phyloP scores from a whole-genome alignment of 495 filamentous ascomycete genomes.

The Neurospora intermedia region DNA sequence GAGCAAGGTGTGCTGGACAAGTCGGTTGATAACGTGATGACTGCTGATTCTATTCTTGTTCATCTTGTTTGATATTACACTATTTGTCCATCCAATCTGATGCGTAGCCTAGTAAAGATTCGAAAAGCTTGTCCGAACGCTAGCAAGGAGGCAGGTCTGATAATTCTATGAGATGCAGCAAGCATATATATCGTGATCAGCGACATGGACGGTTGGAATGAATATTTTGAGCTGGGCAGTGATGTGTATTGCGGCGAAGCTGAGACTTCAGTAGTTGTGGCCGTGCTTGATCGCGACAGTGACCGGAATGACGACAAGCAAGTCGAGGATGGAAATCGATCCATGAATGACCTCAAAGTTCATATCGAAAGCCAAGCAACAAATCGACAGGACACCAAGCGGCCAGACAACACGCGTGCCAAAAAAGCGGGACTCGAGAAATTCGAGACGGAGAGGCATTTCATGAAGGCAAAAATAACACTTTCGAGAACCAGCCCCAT shows the following conservation, averaged over 20 bases:
- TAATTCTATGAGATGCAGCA: neutral
- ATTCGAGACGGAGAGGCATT: too few relatives aligned
- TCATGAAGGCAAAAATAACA: too few relatives aligned
- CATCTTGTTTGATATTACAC: neutral
- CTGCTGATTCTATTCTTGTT: neutral
- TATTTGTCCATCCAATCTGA: neutral
- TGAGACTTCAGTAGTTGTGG: neutral
- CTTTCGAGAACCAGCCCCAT: too few relatives aligned
- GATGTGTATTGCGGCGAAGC: neutral
- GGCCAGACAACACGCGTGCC: too few relatives aligned
- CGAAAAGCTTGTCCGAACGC: neutral
- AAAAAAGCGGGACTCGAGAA: too few relatives aligned
- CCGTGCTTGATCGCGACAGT: neutral
- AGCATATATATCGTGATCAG: neutral
- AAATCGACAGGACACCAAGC: too few relatives aligned
- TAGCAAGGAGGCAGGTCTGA: neutral
- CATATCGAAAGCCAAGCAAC: too few relatives aligned
- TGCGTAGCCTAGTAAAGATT: neutral
- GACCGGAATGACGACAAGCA: neutral
- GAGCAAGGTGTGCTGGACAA: neutral
- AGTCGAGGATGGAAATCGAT: too few relatives aligned
- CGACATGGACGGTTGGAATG: neutral
- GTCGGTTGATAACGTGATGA: neutral
- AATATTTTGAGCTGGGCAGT: neutral
- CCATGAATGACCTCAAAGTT: too few relatives aligned